Base-by-base conservation (phyloP, 2,329 filamentous ascomycete genomes). In the Alternaria conjuncta region DNA sequence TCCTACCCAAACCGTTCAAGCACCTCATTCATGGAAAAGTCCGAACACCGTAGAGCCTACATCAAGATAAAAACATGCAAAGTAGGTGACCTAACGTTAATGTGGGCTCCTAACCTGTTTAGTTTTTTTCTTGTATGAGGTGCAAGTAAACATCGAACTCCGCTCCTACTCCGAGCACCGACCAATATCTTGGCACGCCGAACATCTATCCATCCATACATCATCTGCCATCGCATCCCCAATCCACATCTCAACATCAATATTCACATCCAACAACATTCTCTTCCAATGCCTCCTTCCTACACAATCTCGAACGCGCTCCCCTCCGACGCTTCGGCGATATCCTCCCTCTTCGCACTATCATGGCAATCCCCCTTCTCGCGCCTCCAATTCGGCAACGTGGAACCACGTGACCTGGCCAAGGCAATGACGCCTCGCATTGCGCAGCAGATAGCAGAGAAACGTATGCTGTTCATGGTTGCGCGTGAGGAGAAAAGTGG, bases 361-460 rank as follows among this genome's bases (percentile, higher is more conserved):
- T 75, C 74, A 6, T 77, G 74, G 75, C 63, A 60, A 15, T 74
- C 71, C 1, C 70, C 72, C 2, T 75, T 77, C 54, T 64, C 70
- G 5, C 67, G 61, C 11, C 67, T 78, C 21, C 72, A 73, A 61
- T 76, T 74, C 55, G 73, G 72, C 8, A 23, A 68, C n/a, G 28
- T 75, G n/a, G 68, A 74, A 15, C 26, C 72, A 3, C 4, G 25
- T 0, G 30, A 63, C 10, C 60, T 76, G 5, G 66, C 67, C 2
- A 13, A 60, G 1, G 54, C 63, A 1, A 75, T 77, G 71, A 55
- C 70, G 0, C 70, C 74, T 15, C 70, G 61, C 13, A 74, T 78
- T 13, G 50, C 63, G 18, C 57, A 65, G 20, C 70, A 69, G 13
- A 71, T 78, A 44, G 36, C 28, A 4, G 64, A 61, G 3, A 36